A percentile compares a stretch with the other conserved stretches of the same genome.
Conservation (phyloP, 2,329 filamentous ascomycete genomes). For the Plenodomus lindquistii region DNA sequence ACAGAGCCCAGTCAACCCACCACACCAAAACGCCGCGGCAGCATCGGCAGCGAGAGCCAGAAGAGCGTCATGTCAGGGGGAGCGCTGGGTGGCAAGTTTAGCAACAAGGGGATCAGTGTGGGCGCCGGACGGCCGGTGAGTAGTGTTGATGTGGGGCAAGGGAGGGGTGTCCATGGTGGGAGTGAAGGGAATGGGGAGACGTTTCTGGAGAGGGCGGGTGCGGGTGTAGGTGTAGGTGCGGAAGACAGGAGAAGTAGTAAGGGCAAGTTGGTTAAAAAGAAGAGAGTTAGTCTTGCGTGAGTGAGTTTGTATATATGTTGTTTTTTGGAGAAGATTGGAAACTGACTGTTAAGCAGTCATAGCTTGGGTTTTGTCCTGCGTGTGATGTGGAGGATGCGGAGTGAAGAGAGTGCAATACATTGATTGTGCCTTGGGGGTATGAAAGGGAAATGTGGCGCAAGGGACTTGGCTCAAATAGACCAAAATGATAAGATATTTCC, state of each 20-base stretch:
- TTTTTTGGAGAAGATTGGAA: too few species aligned
- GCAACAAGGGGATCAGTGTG: slow-evolving; percentile 39
- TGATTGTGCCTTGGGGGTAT: too few species aligned
- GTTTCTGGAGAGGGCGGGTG: not conserved
- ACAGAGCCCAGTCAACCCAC: slow-evolving; percentile 27
- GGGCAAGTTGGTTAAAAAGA: slow-evolving; percentile 4
- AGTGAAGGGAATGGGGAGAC: slow-evolving; percentile 14
- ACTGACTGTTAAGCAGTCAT: too few species aligned
- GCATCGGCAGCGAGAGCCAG: slow-evolving; percentile 37
- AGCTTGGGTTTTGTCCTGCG: too few species aligned
- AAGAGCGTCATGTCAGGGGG: slow-evolving; percentile 25
- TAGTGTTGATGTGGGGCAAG: slow-evolving; percentile 31
- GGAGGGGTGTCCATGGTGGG: slow-evolving; percentile 25
- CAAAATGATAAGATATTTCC: too few species aligned
- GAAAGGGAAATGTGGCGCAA: too few species aligned
- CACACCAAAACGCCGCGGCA: slow-evolving; percentile 14
- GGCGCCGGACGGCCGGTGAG: slow-evolving; percentile 39
- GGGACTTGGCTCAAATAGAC: too few species aligned
- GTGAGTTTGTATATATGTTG: not conserved
- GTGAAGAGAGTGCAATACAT: too few species aligned
- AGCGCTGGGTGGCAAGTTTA: slow-evolving; percentile 29
- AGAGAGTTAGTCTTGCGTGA: not conserved
- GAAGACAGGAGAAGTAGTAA: slow-evolving; percentile 15
- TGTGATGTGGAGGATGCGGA: too few species aligned
- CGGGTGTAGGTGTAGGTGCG: slow-evolving; percentile 4